Base-by-base conservation (phyloP, 352 stramenopile genomes). In the Pythium guiyangense region DNA sequence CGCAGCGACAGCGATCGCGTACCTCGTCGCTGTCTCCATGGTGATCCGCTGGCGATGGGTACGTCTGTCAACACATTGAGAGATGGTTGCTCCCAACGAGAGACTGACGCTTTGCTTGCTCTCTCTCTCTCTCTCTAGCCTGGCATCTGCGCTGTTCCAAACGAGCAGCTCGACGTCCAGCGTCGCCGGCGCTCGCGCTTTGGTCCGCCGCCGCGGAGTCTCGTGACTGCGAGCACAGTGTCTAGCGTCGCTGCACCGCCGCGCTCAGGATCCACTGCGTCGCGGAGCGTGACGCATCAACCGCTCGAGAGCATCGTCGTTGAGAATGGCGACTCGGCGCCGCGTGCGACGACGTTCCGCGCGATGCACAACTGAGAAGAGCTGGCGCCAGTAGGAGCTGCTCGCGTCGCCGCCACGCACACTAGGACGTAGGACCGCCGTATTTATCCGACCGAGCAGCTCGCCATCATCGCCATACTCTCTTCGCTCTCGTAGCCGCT, bases 1-100 rank as follows among this genome's bases (percentile, higher is more conserved):
- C n/a, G 74, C 83, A 8, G 77, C 76, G 8, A 88, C 78, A 4
- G 65, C 86, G 31, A 86, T 90, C 54, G 78, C 78, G n/a, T 90
- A 80, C 50, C 60, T 72, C 15, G 64, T 74, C 48, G 70, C 78
- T 10, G 71, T 92, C 44, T 90, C 83, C 25, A 92, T 92, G 83
- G 56, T 71, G 29, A 77, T 90, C 20, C 77, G 78, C 18, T 92
- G 80, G 79, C 79, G 79, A 61, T 92, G 79, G 78, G 77, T 84
- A 54, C 31, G 75, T 68, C 14, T 37, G 29, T 43, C 17, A 4
- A 26, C 20, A 40, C 1, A n/a, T n/a, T n/a, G n/a, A 34, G 43
- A 48, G 6, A 6, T 6, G 15, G 15, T 9, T 34, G 27, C 1
- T 27, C 17, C 11, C 25, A 1, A n/a, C 3, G 46, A 6, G 14